A percentile compares a stretch with the other conserved stretches of the same genome.
Conservation (phyloP, 345 rosid species). For the Ceriops decandra region DNA sequence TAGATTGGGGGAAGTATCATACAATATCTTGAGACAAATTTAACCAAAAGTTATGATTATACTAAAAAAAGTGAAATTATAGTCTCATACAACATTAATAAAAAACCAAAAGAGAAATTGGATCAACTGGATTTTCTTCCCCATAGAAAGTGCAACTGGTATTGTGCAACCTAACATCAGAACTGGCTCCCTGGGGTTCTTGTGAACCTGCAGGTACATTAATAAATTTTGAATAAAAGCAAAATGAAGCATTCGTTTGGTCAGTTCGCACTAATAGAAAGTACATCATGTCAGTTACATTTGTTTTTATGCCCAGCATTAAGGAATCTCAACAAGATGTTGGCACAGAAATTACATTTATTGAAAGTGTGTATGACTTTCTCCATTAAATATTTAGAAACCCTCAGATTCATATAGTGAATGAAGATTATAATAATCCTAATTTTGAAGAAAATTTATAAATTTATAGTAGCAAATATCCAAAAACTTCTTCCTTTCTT, state of each 20-base stretch:
- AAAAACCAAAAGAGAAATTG: no score
- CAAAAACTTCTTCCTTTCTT: slow-evolving; percentile 81
- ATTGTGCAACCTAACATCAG: slow-evolving; percentile 97
- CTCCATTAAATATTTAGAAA: no score
- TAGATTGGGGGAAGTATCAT: not conserved
- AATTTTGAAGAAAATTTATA: not conserved
- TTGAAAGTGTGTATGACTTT: not conserved
- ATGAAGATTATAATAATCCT: not conserved
- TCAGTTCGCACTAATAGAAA: not conserved
- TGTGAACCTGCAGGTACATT: slow-evolving; percentile 55
- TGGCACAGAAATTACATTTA: slow-evolving; percentile 7
- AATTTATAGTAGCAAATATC: slow-evolving; percentile 34
- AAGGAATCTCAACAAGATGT: slow-evolving; percentile 64
- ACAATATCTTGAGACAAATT: not conserved
- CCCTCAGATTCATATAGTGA: no score
- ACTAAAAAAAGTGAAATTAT: no score
- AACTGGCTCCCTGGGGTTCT: slow-evolving; percentile 74
- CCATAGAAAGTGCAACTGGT: slow-evolving; percentile 30
- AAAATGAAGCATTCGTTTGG: no score
- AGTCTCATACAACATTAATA: no score
- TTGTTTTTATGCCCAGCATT: slow-evolving; percentile 86
- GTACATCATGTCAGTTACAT: slow-evolving; percentile 34
- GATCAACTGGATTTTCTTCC: no score
- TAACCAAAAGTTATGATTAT: no score
- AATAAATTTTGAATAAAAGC: slow-evolving; percentile 15